phyloP scores from a whole-genome alignment of 2,329 filamentous ascomycete species.

The Amesomyces nigricolor region DNA sequence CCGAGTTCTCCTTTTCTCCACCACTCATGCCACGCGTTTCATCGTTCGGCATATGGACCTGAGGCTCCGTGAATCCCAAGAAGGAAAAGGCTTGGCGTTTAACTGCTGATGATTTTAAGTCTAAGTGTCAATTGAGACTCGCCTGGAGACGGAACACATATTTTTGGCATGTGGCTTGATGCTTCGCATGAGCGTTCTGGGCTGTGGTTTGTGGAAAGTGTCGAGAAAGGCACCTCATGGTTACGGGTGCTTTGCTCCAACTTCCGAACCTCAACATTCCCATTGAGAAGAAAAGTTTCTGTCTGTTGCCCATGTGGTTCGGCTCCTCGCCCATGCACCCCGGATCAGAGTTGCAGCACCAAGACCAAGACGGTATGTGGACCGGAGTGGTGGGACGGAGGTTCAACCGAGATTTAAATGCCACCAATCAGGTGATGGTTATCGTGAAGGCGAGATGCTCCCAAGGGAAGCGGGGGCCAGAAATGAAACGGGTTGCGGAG shows the following conservation, averaged over 20 bases:
- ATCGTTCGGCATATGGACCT: neutral
- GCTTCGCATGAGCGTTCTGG: neutral
- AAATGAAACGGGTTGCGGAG: neutral
- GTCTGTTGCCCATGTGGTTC: neutral
- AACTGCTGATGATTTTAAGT: no score
- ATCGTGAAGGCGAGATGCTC: neutral
- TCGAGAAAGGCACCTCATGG: neutral
- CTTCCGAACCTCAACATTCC: neutral
- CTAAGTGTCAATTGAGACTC: no score
- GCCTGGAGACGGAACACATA: neutral
- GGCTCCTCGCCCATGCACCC: neutral
- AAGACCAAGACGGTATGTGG: neutral
- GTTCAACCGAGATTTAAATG: neutral
- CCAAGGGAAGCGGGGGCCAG: neutral
- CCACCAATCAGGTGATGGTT: conserved; percentile 8
- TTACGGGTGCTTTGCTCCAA: neutral
- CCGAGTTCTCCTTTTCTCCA: conserved; percentile 7
- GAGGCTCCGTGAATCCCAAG: neutral
- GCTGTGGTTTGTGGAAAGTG: conserved; percentile 9
- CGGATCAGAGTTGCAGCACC: conserved; percentile 5
- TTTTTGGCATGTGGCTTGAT: neutral
- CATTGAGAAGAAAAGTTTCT: neutral
- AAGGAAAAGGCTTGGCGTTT: no score
- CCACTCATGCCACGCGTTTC: conserved; percentile 12
- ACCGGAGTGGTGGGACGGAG: conserved; percentile 5